Percentiles rank a stretch among this genome's conserved stretches.
Evolutionary conservation across 345 rosid genomes (phyloP).

Genomic region (Clarkia xantiana): DNA sequence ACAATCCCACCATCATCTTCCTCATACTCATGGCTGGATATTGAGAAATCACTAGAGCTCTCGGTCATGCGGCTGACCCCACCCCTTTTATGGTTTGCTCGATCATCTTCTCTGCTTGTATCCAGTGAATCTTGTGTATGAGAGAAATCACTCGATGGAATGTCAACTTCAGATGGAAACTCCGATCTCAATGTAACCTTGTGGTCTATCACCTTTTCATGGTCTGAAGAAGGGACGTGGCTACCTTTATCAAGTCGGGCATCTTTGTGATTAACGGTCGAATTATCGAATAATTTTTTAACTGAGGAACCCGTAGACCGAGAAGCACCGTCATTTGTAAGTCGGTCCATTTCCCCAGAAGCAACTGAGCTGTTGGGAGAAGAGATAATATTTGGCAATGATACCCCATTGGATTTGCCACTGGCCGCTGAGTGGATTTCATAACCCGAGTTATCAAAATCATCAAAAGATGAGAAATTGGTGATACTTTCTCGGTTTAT

Average conservation of each 20-base stretch:
- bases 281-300: conserved; percentile 40
- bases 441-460: conserved; percentile 49
- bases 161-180: conserved; percentile 41
- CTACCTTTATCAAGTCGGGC: conserved; percentile 49
- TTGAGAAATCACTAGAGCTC: conserved; percentile 66
- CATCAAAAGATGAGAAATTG: conserved; percentile 56
- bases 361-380: conserved; percentile 8
- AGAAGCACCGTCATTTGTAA: conserved; percentile 21
- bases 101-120: conserved; percentile 35
- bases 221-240: conserved; percentile 27
- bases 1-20: conserved; percentile 29
- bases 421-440: conserved; percentile 51
- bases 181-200: conserved; percentile 47
- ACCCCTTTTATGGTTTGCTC: conserved; percentile 35
- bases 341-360: too few species aligned
- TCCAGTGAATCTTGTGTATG: conserved; percentile 67
- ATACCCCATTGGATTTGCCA: conserved; percentile 23
- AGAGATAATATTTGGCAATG: conserved; percentile 27
- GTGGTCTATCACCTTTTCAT: conserved; percentile 28
- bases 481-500: conserved; percentile 14
- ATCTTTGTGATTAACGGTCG: conserved; percentile 28
- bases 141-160: conserved; percentile 17
- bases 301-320: conserved; percentile 43
- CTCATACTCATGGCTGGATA: conserved; percentile 38
- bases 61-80: conserved; percentile 45